These are phyloP conservation scores for Marasmius fiardii DNA, from an alignment of 1,284 basidiomycete species.

Conservation along the genomic window DNA sequence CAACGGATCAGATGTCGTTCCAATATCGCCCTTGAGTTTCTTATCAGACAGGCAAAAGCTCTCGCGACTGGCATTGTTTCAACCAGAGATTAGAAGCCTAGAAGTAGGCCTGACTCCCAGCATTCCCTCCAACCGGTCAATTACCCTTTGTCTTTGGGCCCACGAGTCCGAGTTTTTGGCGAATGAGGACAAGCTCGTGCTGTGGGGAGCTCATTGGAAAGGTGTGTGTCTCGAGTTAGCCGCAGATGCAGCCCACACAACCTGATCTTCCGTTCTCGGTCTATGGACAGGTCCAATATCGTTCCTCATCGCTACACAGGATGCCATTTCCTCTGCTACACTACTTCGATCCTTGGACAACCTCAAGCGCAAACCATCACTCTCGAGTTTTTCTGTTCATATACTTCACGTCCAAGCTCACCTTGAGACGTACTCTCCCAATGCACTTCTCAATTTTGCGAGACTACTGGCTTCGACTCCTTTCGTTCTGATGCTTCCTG, in stretches of 20 bases:
- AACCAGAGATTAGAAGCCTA: conserved; percentile 14
- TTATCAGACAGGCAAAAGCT: conserved; percentile 23
- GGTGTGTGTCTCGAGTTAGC: conserved; percentile 35
- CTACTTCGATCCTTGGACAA: conserved; percentile 26
- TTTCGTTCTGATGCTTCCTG: conserved; percentile 51
- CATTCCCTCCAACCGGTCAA: conserved; percentile 14
- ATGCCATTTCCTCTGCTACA: conserved; percentile 21
- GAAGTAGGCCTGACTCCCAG: conserved; percentile 21
- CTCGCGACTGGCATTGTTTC: conserved; percentile 23
- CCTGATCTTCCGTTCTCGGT: too few species aligned
- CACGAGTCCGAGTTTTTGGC: conserved; percentile 32
- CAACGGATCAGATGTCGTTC: conserved; percentile 14
- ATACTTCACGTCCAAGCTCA: conserved; percentile 40
- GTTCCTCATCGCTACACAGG: conserved; percentile 44
- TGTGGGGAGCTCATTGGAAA: conserved; percentile 44
- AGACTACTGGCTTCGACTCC: conserved; percentile 53
- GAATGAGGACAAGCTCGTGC: conserved; percentile 18
- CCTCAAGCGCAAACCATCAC: conserved; percentile 23
- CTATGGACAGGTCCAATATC: conserved; percentile 47
- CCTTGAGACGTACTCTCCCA: conserved; percentile 37
- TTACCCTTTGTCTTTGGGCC: conserved; percentile 54
- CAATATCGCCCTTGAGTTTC: conserved; percentile 19
- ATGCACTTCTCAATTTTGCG: conserved; percentile 60
- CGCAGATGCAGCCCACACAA: conserved; percentile 20
- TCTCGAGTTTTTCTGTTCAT: conserved; percentile 43